Evolutionary conservation across 169 alveolate species (phyloP), one percentile per base, ranked within the genome.

Genomic region (Babesia sp.): DNA sequence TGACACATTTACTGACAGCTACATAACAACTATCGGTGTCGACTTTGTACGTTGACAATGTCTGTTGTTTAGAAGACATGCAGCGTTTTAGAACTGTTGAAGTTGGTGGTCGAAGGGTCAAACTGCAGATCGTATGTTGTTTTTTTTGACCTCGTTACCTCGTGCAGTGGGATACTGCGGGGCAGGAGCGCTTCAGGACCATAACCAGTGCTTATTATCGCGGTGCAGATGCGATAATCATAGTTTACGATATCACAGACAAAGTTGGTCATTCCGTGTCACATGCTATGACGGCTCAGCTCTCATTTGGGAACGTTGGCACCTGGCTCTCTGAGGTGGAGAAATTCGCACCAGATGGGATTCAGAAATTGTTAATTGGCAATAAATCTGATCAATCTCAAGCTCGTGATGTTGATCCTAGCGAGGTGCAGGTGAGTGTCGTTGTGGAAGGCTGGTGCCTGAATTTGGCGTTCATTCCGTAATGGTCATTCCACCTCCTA

Each of bases 141-240:
- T 1, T 1, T 16, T 28, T 51, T 22, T 37, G 44, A 59, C 45
- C 36, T 3, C 36, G n/a, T 37, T 0, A 33, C 55, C 3, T 50
- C 5, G n/a, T 41, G 54, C 84, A 91, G 87, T 95, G 98, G 98
- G 99, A 96, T 72, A 96, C 99, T 16, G 99, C 99, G 2, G 99
- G 99, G 26, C 97, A 96, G 83, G 99, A 96, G 82, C 86, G 99
- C 33, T 97, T 97, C 69, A 63, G 98, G 36, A 96, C 98, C 51
- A 96, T 97, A 28, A 96, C 98, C 1, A 92, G 95, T 50, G 95
- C 98, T 39, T 97, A 97, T 90, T 97, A 97, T 88, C 91, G 98
- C 71, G 98, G 98, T 42, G 98, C 99, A 5, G 98, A 96, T 68
- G 98, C 98, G 36, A 95, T 96, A 9, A 94, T 96, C 16, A 61